A percentile compares a stretch with the other conserved stretches of the same genome.
Evolutionary conservation across 805 yeast species (phyloP).

Genomic region (Metschnikowia lochheadii): DNA sequence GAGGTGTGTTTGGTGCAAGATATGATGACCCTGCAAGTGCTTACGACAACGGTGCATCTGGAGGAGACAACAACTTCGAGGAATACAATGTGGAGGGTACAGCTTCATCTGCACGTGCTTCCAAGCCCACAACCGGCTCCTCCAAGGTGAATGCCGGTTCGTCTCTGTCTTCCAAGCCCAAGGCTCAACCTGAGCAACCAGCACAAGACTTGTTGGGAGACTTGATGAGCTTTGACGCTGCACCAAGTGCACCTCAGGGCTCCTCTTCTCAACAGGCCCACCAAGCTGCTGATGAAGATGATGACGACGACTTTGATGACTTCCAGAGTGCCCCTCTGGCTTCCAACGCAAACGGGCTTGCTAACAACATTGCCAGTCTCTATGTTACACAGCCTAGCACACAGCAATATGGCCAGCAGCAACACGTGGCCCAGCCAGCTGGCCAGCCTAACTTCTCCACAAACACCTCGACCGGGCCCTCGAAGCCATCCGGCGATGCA

Average conservation of each 20-base stretch:
- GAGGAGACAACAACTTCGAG: slow-evolving; percentile 46
- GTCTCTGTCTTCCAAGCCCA: slow-evolving; percentile 25
- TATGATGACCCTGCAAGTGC: slow-evolving; percentile 55
- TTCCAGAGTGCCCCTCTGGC: slow-evolving; percentile 64
- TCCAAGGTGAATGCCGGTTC: slow-evolving; percentile 30
- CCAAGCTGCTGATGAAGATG: slow-evolving; percentile 44
- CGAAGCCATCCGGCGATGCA: slow-evolving; percentile 53
- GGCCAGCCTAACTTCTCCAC: slow-evolving; percentile 10
- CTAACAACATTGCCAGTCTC: slow-evolving; percentile 27
- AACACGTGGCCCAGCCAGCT: slow-evolving; percentile 15
- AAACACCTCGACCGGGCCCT: slow-evolving; percentile 34
- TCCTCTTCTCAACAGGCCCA: slow-evolving; percentile 4
- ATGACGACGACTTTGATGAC: slow-evolving; percentile 76
- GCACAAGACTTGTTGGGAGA: slow-evolving; percentile 49
- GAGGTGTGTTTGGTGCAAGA: slow-evolving; percentile 65
- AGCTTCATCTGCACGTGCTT: slow-evolving; percentile 15
- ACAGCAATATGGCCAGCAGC: slow-evolving; percentile 13
- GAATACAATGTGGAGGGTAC: slow-evolving; percentile 51
- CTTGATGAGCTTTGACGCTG: slow-evolving; percentile 41
- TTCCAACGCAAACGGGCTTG: slow-evolving; percentile 16
- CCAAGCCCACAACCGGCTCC: slow-evolving; percentile 35
- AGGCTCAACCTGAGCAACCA: slow-evolving; percentile 25
- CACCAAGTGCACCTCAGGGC: not conserved
- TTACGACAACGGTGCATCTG: slow-evolving; percentile 31
- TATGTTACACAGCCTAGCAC: slow-evolving; percentile 20